Base-by-base conservation (phyloP, 129 eudicot genomes). In the Erigeron canadensis region DNA sequence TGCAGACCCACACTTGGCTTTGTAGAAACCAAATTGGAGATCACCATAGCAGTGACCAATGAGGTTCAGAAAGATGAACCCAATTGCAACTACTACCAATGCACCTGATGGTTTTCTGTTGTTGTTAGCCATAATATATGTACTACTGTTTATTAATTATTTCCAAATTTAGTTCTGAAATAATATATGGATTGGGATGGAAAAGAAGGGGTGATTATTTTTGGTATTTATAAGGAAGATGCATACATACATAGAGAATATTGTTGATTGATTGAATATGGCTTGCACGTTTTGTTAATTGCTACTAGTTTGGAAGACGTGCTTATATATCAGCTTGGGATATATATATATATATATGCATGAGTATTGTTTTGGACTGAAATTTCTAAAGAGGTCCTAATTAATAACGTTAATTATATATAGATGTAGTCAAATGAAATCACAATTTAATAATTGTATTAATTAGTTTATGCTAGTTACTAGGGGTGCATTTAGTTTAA, bases 1-100 rank as follows among this genome's bases (percentile, higher is more conserved):
- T 41, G 76, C 77, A 22, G 7, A 0, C 28, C 34, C 6, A 67
- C 96, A 89, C 62, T 81, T 86, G 10, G 77, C 83, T 2, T 55
- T 65, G 73, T 89, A 89, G 77, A 81, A 89, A 8, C 88, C 95
- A 7, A 65, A 73, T 48, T 70, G 63, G 0, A 85, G 81, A 15
- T n/a, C 79, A 40, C 82, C 88, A 10, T 63, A 23, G 71, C 88
- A 75, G 17, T 74, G 75, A 67, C 85, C 69, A 8, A 16, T 71
- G 21, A 77, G 60, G 82, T 63, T 77, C 60, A 82, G 9, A 50
- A 76, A 54, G 64, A 70, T 61, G 65, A 77, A 60, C 2, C 34
- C 18, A 54, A 67, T 56, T 34, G 61, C 70, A n/a, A 28, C 0
- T 13, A 51, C 18, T 34, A 75, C 6, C 11, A 75, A 58, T 19